A percentile compares a stretch with the other conserved stretches of the same genome.
These are phyloP conservation scores for Coniosporium apollinis DNA, from an alignment of 495 filamentous ascomycete species.

Conservation along the genomic window DNA sequence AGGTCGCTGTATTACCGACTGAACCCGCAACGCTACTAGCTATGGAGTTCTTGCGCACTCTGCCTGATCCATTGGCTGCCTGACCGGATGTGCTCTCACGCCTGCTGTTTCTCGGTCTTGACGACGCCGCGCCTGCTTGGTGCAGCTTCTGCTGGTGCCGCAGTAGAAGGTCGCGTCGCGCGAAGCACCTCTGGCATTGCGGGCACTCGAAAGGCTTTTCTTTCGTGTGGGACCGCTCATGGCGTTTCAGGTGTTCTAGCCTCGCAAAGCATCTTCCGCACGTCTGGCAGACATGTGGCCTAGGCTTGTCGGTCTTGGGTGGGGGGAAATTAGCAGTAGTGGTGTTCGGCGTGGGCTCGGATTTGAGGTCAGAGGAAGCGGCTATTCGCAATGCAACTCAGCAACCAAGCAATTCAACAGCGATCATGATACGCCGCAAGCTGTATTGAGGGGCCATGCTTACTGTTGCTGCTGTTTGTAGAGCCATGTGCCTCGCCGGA, in stretches of 20 bases:
- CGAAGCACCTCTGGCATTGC: slow-evolving; percentile 90
- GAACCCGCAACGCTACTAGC: slow-evolving; percentile 38
- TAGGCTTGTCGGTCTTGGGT: slow-evolving; percentile 91
- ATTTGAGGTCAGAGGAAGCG: too few species aligned
- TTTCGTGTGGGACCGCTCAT: slow-evolving; percentile 97
- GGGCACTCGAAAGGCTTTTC: slow-evolving; percentile 99
- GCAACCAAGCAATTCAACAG: too few species aligned
- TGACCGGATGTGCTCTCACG: slow-evolving; percentile 60
- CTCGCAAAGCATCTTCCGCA: slow-evolving; percentile 88
- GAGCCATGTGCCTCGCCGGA: too few species aligned
- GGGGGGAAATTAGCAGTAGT: slow-evolving; percentile 40
- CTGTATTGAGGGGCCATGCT: too few species aligned
- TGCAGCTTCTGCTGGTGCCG: slow-evolving; percentile 98
- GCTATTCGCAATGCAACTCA: too few species aligned
- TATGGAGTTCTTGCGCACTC: slow-evolving; percentile 84
- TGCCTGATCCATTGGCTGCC: slow-evolving; percentile 26
- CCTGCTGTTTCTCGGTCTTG: slow-evolving; percentile 63
- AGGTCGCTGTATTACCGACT: slow-evolving; percentile 28
- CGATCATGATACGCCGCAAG: too few species aligned
- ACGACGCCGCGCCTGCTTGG: slow-evolving; percentile 84
- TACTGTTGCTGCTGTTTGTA: too few species aligned
- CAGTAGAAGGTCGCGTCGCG: slow-evolving; percentile 77
- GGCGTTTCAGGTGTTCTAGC: slow-evolving; percentile 91
- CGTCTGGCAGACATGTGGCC: slow-evolving; percentile 87
- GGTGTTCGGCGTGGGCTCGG: too few species aligned